Percentiles rank a stretch among this genome's conserved stretches.
These are phyloP conservation scores for Eutrema japonicum DNA, from an alignment of 345 rosid genomes.

Conservation along the genomic window DNA sequence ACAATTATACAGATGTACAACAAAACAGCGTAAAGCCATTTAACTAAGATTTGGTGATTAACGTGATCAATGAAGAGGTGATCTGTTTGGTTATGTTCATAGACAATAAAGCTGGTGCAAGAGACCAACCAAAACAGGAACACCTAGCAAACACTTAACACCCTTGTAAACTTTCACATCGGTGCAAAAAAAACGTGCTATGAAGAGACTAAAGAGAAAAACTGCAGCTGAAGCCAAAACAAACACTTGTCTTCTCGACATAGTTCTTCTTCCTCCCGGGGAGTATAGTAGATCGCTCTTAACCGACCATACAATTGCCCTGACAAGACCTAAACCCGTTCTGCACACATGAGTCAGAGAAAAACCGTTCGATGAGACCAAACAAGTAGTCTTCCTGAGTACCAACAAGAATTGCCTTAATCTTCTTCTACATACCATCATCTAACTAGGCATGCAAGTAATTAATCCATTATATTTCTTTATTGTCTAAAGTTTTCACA, in stretches of 20 bases:
- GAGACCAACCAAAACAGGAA: conserved; percentile 19
- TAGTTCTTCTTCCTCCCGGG: background rate
- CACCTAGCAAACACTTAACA: conserved; percentile 21
- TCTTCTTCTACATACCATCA: background rate
- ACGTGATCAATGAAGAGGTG: background rate
- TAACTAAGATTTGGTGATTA: background rate
- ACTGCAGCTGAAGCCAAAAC: conserved; percentile 11
- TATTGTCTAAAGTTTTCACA: background rate
- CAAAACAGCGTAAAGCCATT: background rate
- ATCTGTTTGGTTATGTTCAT: background rate
- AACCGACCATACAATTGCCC: background rate
- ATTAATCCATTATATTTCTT: background rate
- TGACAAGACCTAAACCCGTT: conserved; percentile 28
- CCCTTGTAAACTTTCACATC: conserved; percentile 17
- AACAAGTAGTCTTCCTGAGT: background rate
- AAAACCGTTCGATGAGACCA: background rate
- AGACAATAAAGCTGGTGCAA: conserved; percentile 7
- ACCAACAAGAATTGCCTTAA: background rate
- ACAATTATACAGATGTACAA: background rate
- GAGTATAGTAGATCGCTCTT: background rate
- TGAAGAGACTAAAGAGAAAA: conserved; percentile 7
- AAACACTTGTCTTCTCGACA: background rate
- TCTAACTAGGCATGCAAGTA: background rate
- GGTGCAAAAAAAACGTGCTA: background rate
- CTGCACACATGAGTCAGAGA: background rate